phyloP scores from a whole-genome alignment of 2,329 filamentous ascomycete genomes.

The Pseudocercospora cruenta region DNA sequence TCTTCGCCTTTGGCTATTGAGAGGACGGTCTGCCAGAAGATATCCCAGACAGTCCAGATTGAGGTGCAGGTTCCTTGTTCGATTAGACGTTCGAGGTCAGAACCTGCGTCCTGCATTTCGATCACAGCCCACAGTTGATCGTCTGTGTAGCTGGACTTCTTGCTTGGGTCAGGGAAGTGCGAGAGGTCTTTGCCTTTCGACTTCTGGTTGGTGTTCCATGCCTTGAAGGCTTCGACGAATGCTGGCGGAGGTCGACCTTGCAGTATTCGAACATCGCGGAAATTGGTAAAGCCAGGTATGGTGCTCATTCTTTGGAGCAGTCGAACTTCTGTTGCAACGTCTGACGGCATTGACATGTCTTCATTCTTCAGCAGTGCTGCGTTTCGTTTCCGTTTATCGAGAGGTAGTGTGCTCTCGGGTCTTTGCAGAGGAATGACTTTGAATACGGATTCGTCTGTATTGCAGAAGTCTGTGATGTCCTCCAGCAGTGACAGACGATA shows the following conservation, averaged over 20 bases:
- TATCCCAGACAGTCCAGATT: constrained; percentile 59
- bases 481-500: constrained; percentile 57
- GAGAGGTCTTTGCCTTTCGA: constrained; percentile 46
- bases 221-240: constrained; percentile 53
- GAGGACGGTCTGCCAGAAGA: constrained; percentile 69
- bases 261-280: constrained; percentile 61
- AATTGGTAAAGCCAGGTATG: constrained; percentile 66
- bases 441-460: constrained; percentile 50
- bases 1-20: constrained; percentile 65
- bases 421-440: constrained; percentile 50
- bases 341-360: constrained; percentile 49
- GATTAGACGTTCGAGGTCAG: constrained; percentile 53
- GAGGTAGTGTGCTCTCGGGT: constrained; percentile 44
- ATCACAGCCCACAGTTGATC: constrained; percentile 66
- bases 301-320: constrained; percentile 61
- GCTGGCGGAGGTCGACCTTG: constrained; percentile 58
- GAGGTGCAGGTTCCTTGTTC: constrained; percentile 41
- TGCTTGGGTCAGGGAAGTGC: constrained; percentile 61
- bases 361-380: constrained; percentile 47
- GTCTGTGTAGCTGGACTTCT: constrained; percentile 56
- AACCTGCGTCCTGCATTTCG: constrained; percentile 68
- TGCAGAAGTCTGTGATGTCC: constrained; percentile 33
- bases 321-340: constrained; percentile 52
- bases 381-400: constrained; percentile 55
- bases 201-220: constrained; percentile 49